A percentile compares a stretch with the other conserved stretches of the same genome.
phyloP scores from a whole-genome alignment of 164 flowering plant species.

The Akebia trifoliata region DNA sequence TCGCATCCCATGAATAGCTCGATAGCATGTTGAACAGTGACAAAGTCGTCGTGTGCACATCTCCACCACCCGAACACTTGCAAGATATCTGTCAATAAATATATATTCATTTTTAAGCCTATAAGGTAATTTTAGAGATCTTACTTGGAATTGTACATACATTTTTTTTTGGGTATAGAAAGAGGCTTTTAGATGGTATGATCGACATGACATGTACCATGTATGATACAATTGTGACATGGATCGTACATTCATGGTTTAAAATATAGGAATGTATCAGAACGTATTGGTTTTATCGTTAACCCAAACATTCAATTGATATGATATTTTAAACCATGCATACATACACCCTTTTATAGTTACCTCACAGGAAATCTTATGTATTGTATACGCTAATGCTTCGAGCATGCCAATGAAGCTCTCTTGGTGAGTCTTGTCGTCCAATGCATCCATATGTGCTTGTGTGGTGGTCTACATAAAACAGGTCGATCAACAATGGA shows the following conservation, averaged over 20 bases:
- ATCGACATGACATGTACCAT: no score
- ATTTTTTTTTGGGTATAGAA: no score
- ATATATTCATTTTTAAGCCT: neutral
- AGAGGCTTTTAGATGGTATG: no score
- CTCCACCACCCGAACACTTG: conserved; percentile 62
- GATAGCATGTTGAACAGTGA: conserved; percentile 40
- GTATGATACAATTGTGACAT: neutral
- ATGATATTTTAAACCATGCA: no score
- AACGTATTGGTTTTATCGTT: no score
- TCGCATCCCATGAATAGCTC: conserved; percentile 43
- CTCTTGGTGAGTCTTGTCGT: conserved; percentile 21
- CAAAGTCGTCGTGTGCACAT: conserved; percentile 48
- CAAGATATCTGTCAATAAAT: conserved; percentile 41
- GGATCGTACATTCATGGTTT: neutral
- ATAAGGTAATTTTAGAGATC: neutral
- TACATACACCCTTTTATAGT: neutral
- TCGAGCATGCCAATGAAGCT: conserved; percentile 37
- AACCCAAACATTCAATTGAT: no score
- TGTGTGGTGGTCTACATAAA: neutral
- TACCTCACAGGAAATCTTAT: conserved; percentile 59
- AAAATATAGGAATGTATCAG: no score
- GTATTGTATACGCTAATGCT: conserved; percentile 35
- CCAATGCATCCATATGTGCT: conserved; percentile 21
- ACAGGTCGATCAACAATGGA: no score
- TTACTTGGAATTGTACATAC: neutral